Evolutionary conservation across 2,329 filamentous ascomycete genomes (phyloP).

Genomic region (Penicillium sp.): DNA sequence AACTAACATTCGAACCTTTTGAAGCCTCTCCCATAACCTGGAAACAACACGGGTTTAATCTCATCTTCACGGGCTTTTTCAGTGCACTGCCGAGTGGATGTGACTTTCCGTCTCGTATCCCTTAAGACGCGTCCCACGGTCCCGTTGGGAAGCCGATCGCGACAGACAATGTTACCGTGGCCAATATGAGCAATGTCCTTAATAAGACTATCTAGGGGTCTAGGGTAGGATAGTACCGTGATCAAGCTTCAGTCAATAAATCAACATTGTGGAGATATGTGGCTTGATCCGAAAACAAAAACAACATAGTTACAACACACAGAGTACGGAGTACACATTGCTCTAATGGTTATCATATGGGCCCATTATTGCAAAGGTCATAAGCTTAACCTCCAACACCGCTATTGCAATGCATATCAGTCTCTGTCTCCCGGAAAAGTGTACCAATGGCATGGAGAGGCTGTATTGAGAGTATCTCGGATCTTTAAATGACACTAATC

Average conservation of each 20-base stretch:
- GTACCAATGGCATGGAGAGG: background rate
- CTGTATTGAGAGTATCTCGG: background rate
- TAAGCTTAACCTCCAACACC: background rate
- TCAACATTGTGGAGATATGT: no score
- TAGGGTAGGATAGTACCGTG: no score
- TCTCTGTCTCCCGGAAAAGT: background rate
- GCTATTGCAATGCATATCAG: background rate
- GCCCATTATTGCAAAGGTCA: background rate
- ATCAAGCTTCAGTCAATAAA: no score
- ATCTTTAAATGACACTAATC: background rate
- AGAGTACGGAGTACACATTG: background rate
- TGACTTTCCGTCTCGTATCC: background rate
- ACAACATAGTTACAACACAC: no score
- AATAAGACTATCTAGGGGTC: background rate
- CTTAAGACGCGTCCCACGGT: background rate
- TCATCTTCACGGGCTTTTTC: background rate
- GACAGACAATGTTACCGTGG: background rate
- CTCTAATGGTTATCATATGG: background rate
- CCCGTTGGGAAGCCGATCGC: background rate
- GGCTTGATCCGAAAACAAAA: no score
- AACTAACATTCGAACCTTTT: no score
- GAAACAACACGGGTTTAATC: background rate
- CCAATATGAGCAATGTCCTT: no score
- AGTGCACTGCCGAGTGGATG: background rate
- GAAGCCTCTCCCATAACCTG: background rate